Evolutionary conservation across 78 protist species (phyloP).

Genomic region (Anaeramoeba ignava): DNA sequence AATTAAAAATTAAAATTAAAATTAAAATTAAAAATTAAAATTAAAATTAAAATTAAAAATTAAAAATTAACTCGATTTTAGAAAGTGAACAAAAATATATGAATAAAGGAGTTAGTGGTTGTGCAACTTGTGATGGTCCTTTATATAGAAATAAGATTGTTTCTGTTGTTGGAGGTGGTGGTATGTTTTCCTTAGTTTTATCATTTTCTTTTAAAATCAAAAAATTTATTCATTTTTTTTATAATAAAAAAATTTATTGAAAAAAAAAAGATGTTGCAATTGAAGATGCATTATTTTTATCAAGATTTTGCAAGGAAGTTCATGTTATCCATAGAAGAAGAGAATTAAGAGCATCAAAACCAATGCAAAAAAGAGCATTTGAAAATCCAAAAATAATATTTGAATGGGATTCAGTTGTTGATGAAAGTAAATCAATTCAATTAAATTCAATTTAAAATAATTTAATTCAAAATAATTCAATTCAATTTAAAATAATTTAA

Average conservation of each 20-base stretch:
- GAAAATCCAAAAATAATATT: conserved; percentile 42
- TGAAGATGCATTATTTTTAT: conserved; percentile 66
- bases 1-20: too few relatives aligned
- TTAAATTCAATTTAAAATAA: too few relatives aligned
- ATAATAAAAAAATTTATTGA: too few relatives aligned
- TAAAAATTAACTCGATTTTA: too few relatives aligned
- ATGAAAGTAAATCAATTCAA: too few relatives aligned
- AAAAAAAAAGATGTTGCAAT: conserved; percentile 59
- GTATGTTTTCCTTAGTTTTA: too few relatives aligned
- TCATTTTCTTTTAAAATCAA: too few relatives aligned
- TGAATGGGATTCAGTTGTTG: conserved; percentile 36
- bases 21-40: too few relatives aligned
- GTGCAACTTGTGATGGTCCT: conserved; percentile 71
- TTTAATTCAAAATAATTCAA: too few relatives aligned
- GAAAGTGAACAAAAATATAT: conserved; percentile 43
- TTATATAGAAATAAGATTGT: conserved; percentile 47
- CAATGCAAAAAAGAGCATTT: conserved; percentile 47
- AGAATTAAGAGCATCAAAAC: conserved; percentile 56
- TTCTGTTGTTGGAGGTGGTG: conserved; percentile 77
- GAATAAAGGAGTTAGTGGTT: conserved; percentile 57
- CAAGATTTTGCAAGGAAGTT: conserved; percentile 29
- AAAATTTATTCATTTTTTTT: too few relatives aligned
- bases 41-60: too few relatives aligned
- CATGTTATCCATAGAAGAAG: conserved; percentile 56
- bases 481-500: too few relatives aligned